Evolutionary conservation across 495 filamentous ascomycete species (phyloP).

Genomic region (Polyplosphaeria fusca): DNA sequence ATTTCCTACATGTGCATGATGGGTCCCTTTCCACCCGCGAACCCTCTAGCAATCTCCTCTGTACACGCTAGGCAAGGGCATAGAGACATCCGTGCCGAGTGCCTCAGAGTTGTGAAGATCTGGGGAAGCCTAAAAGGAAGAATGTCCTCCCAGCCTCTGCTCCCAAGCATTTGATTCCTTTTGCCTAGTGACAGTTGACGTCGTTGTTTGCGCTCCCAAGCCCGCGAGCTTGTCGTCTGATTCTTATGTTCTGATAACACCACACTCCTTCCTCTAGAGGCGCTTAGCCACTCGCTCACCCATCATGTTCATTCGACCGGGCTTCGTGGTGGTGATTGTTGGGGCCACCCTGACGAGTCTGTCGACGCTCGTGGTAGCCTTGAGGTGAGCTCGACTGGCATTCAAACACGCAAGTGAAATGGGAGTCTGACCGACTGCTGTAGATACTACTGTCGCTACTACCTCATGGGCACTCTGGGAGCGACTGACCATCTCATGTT

Average conservation of each 20-base stretch:
- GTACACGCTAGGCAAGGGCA: too few species aligned
- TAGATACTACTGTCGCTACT: slow-evolving; percentile 31
- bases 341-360: slow-evolving; percentile 25
- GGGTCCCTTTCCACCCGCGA: too few species aligned
- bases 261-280: neutral
- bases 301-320: slow-evolving; percentile 13
- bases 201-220: neutral
- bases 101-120: slow-evolving; percentile 4
- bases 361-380: slow-evolving; percentile 25
- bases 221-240: too few species aligned
- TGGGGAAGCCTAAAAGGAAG: slow-evolving; percentile 33
- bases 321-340: slow-evolving; percentile 25
- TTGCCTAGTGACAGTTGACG: neutral
- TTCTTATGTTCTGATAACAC: too few species aligned
- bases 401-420: neutral
- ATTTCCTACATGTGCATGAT: too few species aligned
- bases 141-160: slow-evolving; percentile 17
- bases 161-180: slow-evolving; percentile 1
- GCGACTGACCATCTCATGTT: slow-evolving; percentile 29
- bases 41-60: too few species aligned
- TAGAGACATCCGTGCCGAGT: too few species aligned
- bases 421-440: neutral
- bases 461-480: slow-evolving; percentile 23
- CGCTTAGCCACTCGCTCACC: neutral
- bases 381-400: slow-evolving; percentile 16